Percentiles rank a stretch among this genome's conserved stretches.
Evolutionary conservation across 2,329 filamentous ascomycete species (phyloP).

Genomic region (Graphilbum fragrans): DNA sequence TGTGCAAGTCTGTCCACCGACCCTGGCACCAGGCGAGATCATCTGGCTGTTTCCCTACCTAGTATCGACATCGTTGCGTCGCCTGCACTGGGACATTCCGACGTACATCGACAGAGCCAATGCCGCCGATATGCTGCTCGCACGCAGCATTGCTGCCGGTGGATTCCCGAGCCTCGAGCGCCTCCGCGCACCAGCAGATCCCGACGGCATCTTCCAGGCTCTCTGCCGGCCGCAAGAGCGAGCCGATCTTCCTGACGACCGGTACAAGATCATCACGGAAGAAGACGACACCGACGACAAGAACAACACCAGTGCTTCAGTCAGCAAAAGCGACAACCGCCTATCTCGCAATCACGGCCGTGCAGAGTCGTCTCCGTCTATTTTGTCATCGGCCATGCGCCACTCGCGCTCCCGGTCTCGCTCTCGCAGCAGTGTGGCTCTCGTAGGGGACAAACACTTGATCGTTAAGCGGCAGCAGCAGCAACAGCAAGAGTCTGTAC

Average conservation of each 20-base stretch:
- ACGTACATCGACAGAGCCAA: conserved; percentile 30
- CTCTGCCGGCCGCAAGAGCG: conserved; percentile 52
- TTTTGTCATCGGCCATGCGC: too few relatives aligned
- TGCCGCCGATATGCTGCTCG: conserved; percentile 48
- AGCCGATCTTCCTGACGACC: conserved; percentile 38
- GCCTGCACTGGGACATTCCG: conserved; percentile 54
- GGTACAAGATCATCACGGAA: too few relatives aligned
- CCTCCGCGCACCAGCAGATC: conserved; percentile 55
- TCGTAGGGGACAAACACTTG: too few relatives aligned
- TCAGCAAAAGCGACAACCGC: too few relatives aligned
- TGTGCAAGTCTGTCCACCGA: conserved; percentile 40
- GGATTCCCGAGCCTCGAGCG: conserved; percentile 50
- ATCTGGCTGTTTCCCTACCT: conserved; percentile 55
- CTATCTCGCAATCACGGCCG: too few relatives aligned
- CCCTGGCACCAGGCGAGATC: conserved; percentile 40
- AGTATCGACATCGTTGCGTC: conserved; percentile 38
- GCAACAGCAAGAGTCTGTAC: not conserved
- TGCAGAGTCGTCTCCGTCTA: too few relatives aligned
- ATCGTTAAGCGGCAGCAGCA: too few relatives aligned
- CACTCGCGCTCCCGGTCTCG: too few relatives aligned
- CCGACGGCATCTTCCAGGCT: conserved; percentile 55
- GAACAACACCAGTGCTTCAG: too few relatives aligned
- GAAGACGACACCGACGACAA: too few relatives aligned
- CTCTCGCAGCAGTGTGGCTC: too few relatives aligned
- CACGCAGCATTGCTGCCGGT: conserved; percentile 45